phyloP scores from a whole-genome alignment of 1,284 basidiomycete genomes.

The Moesziomyces aphidis region DNA sequence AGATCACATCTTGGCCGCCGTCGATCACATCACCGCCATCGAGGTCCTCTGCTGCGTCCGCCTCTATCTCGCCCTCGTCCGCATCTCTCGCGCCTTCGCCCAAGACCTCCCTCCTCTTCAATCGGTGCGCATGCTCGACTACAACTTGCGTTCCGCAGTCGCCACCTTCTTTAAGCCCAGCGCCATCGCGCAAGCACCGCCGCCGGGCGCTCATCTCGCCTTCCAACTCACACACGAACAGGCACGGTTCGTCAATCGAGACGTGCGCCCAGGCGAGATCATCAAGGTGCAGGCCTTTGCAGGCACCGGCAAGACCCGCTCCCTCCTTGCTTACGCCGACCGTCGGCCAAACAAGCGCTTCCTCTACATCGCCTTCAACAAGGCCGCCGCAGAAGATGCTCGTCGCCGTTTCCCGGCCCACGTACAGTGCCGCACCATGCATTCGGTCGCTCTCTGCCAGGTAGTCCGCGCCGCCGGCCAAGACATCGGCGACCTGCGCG shows the following conservation, averaged over 20 bases:
- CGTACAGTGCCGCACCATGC: slow-evolving; percentile 63
- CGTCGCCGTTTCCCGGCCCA: slow-evolving; percentile 50
- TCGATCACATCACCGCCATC: slow-evolving; percentile 44
- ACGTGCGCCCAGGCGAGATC: slow-evolving; percentile 51
- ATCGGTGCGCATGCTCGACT: slow-evolving; percentile 49
- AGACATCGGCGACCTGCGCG: slow-evolving; percentile 50
- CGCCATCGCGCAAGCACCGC: background rate
- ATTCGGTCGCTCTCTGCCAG: slow-evolving; percentile 56
- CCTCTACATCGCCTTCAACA: slow-evolving; percentile 63
- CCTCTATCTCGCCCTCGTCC: slow-evolving; percentile 52
- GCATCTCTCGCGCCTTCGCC: slow-evolving; percentile 48
- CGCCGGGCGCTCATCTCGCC: slow-evolving; percentile 6
- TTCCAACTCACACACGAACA: slow-evolving; percentile 62
- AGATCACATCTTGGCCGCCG: slow-evolving; percentile 29
- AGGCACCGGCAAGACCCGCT: slow-evolving; percentile 61
- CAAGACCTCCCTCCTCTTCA: slow-evolving; percentile 35
- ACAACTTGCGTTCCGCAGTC: slow-evolving; percentile 47
- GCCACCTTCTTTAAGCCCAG: slow-evolving; percentile 43
- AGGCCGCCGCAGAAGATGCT: slow-evolving; percentile 55
- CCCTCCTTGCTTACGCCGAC: slow-evolving; percentile 55
- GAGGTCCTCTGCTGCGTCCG: slow-evolving; percentile 55
- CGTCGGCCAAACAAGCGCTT: slow-evolving; percentile 51
- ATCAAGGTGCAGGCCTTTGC: slow-evolving; percentile 62
- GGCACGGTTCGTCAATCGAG: slow-evolving; percentile 44
- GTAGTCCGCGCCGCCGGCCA: slow-evolving; percentile 47